phyloP scores from a whole-genome alignment of 2,329 filamentous ascomycete genomes.

The Cladobotryum mycophilum region DNA sequence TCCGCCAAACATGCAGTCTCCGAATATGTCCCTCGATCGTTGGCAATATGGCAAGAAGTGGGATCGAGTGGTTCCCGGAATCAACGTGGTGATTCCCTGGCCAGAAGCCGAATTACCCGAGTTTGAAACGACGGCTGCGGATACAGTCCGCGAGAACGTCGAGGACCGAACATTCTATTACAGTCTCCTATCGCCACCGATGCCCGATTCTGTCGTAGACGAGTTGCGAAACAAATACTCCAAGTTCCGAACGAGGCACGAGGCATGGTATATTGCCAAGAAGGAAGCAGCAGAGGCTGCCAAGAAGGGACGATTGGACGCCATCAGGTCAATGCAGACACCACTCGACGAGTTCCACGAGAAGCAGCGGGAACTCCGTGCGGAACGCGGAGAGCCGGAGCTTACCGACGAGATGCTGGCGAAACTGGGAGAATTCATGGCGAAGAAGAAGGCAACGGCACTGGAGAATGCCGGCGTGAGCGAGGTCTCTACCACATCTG shows the following conservation, averaged over 20 bases:
- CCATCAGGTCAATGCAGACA: constrained; percentile 40
- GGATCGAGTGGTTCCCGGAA: constrained; percentile 60
- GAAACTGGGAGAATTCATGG: constrained; percentile 57
- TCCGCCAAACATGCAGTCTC: constrained; percentile 40
- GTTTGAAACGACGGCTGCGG: constrained; percentile 49
- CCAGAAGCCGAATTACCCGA: constrained; percentile 49
- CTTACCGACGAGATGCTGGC: constrained; percentile 54
- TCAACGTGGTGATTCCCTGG: constrained; percentile 72
- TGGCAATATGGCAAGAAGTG: constrained; percentile 37
- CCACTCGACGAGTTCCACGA: constrained; percentile 56
- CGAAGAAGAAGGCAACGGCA: constrained; percentile 41
- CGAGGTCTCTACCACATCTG: constrained; percentile 21
- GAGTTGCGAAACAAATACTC: constrained; percentile 82
- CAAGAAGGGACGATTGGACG: constrained; percentile 30
- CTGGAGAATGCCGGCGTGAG: constrained; percentile 33
- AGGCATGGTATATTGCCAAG: constrained; percentile 61
- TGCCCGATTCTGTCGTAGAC: constrained; percentile 72
- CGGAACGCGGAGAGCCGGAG: constrained; percentile 47
- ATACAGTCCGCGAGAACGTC: constrained; percentile 71
- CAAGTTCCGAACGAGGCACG: constrained; percentile 74
- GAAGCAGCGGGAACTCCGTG: constrained; percentile 45
- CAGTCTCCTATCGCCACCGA: constrained; percentile 68
- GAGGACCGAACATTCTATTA: constrained; percentile 72
- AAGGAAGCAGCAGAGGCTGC: constrained; percentile 54
- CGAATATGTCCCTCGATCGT: constrained; percentile 36